Conservation (phyloP, 2,329 filamentous ascomycete genomes). For the Stylonectria norvegica region DNA sequence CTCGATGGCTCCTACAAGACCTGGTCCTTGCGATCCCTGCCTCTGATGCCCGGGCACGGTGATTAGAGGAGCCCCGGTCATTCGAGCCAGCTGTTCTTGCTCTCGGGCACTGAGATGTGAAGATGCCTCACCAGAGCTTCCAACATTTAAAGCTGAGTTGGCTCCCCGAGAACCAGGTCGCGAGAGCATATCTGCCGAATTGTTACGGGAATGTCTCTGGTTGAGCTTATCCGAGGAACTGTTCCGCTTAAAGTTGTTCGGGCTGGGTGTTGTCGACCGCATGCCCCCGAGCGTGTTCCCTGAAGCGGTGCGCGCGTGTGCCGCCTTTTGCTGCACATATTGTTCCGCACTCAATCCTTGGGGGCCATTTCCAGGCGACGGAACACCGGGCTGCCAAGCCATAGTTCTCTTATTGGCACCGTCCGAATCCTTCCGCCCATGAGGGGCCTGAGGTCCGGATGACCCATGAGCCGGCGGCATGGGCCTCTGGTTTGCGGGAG, state of each 20-base stretch:
- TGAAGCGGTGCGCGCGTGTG: constrained; percentile 59
- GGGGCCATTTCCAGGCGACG: constrained; percentile 43
- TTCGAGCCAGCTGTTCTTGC: constrained; percentile 81
- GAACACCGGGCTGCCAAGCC: constrained; percentile 74
- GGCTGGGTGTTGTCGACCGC: constrained; percentile 24
- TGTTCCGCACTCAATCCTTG: constrained; percentile 71
- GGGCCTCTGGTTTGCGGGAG: constrained; percentile 29
- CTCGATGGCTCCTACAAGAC: constrained; percentile 76
- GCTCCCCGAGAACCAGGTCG: constrained; percentile 60
- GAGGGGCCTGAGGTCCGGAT: constrained; percentile 27
- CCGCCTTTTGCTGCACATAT: constrained; percentile 74
- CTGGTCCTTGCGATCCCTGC: constrained; percentile 49
- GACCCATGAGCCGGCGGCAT: constrained; percentile 22
- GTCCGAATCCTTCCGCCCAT: constrained; percentile 47
- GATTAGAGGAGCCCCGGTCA: constrained; percentile 75
- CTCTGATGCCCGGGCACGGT: constrained; percentile 57
- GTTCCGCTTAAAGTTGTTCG: constrained; percentile 34
- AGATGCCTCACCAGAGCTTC: constrained; percentile 35
- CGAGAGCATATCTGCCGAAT: constrained; percentile 45
- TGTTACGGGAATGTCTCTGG: constrained; percentile 37
- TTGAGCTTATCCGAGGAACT: constrained; percentile 41
- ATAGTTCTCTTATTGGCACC: constrained; percentile 62
- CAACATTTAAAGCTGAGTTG: constrained; percentile 48
- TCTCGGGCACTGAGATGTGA: constrained; percentile 77
- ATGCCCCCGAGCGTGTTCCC: constrained; percentile 40